Evolutionary conservation across 352 stramenopile genomes (phyloP), one percentile per base, ranked within the genome.

Genomic region (Paralagenidium karlingii): DNA sequence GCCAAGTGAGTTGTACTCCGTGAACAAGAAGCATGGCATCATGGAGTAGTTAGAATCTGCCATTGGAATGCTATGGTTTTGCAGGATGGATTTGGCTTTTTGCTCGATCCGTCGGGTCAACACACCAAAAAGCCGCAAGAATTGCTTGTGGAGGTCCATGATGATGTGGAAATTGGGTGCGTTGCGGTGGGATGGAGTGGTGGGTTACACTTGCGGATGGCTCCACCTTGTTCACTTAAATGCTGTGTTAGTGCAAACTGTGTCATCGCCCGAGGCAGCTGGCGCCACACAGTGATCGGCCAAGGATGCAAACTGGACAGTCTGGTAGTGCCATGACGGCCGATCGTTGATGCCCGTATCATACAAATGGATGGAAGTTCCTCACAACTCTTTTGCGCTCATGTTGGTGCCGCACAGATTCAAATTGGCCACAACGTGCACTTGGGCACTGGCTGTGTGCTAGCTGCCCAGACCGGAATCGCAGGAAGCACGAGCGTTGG

Each of bases 391-490:
- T 25, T 34, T n/a, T 10, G 30, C 10, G n/a, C 15, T 43, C 9
- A 31, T 31, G 16, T 22, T 37, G 3, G 33, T 16, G 29, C 8
- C 34, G 18, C 24, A 15, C 37, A 86, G 73, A 89, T 92, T 34
- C 76, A 90, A 57, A 78, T 90, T 37, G 79, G 76, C 3, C 79
- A 92, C 58, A 92, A 92, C 26, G 77, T 90, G 10, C 67, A 88
- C 30, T 58, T 92, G 33, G 79, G 76, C 25, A 30, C 33, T 4
- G 62, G 62, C 9, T 89, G 79, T 47, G 67, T 90, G 22, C 65
- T 92, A 26, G 74, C 74, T 2, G 79, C 74, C 8, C 76, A 92
- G 42, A 81, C 71, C 1, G 79, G 76, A 13, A 92, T 92, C 46
- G 79, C 76, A 1, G 76, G 76, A 20, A 92, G 79, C 44, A 86